These are phyloP conservation scores for Didymellaceae sp. DNA, from an alignment of 2,329 filamentous ascomycete genomes.

Conservation along the genomic window DNA sequence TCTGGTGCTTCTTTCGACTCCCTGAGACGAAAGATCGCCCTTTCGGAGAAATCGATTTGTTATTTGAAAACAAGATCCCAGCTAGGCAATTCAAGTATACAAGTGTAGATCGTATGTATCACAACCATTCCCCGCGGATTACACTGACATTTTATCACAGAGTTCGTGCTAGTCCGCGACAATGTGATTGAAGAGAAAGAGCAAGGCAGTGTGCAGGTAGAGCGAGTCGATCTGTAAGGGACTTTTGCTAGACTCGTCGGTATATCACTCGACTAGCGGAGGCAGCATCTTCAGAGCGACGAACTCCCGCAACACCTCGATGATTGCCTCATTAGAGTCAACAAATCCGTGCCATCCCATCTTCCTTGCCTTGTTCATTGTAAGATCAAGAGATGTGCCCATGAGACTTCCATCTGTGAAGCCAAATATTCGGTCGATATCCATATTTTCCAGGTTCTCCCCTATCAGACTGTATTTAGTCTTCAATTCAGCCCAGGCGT, in stretches of 20 bases:
- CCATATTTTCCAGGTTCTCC: conserved; percentile 49
- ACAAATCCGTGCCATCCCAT: conserved; percentile 57
- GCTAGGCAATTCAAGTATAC: conserved; percentile 25
- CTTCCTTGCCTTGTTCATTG: conserved; percentile 56
- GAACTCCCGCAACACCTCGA: conserved; percentile 52
- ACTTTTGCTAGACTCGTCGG: neutral
- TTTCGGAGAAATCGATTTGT: conserved; percentile 80
- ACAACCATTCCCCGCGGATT: neutral
- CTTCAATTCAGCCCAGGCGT: conserved; percentile 56
- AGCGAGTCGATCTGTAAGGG: neutral
- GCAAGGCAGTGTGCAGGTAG: neutral
- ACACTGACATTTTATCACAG: neutral
- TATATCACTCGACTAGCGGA: conserved; percentile 16
- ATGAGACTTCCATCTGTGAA: conserved; percentile 54
- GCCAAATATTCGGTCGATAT: conserved; percentile 55
- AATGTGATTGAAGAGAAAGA: neutral
- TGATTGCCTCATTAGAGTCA: conserved; percentile 54
- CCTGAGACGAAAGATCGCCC: conserved; percentile 79
- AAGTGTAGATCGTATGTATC: neutral
- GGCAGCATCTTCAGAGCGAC: conserved; percentile 54
- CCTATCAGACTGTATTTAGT: conserved; percentile 50
- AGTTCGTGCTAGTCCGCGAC: neutral
- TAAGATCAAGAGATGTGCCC: conserved; percentile 35
- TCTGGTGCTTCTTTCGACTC: conserved; percentile 78
- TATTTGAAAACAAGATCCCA: conserved; percentile 66